Percentiles rank a stretch among this genome's conserved stretches.
phyloP scores from a whole-genome alignment of 2,329 filamentous ascomycete species.

The Ascochyta pisi region DNA sequence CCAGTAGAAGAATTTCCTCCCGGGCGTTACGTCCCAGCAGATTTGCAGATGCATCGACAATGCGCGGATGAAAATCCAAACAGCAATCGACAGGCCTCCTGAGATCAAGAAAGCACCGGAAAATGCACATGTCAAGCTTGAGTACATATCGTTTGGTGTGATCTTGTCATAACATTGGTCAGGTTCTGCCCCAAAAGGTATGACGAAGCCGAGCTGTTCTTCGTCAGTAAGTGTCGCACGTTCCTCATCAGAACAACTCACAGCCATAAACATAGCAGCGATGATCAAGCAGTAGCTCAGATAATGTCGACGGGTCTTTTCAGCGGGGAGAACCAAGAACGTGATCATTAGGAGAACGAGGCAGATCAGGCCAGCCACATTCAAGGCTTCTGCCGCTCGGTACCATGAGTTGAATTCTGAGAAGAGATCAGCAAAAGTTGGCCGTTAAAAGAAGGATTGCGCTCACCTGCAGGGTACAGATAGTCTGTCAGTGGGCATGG shows the following conservation, averaged over 20 bases:
- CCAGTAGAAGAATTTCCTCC: constrained; percentile 86
- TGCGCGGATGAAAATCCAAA: constrained; percentile 91
- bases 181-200: constrained; percentile 80
- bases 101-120: constrained; percentile 86
- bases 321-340: constrained; percentile 79
- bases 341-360: constrained; percentile 79
- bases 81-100: constrained; percentile 81
- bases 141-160: constrained; percentile 91
- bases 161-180: constrained; percentile 87
- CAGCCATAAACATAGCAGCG: constrained; percentile 79
- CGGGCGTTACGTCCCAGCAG: constrained; percentile 93
- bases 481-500: constrained; percentile 89
- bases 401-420: constrained; percentile 64
- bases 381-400: constrained; percentile 79
- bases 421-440: constrained; percentile 18
- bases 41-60: constrained; percentile 96
- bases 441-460: background rate
- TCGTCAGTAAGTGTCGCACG: constrained; percentile 11
- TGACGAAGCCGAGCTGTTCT: constrained; percentile 82
- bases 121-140: constrained; percentile 80
- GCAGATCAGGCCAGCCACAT: constrained; percentile 74
- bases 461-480: constrained; percentile 66
- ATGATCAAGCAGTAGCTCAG: constrained; percentile 85
- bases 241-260: constrained; percentile 55
- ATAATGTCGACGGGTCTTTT: constrained; percentile 92